Conservation (phyloP, 805 yeast genomes). For the Ogataea corticis region DNA sequence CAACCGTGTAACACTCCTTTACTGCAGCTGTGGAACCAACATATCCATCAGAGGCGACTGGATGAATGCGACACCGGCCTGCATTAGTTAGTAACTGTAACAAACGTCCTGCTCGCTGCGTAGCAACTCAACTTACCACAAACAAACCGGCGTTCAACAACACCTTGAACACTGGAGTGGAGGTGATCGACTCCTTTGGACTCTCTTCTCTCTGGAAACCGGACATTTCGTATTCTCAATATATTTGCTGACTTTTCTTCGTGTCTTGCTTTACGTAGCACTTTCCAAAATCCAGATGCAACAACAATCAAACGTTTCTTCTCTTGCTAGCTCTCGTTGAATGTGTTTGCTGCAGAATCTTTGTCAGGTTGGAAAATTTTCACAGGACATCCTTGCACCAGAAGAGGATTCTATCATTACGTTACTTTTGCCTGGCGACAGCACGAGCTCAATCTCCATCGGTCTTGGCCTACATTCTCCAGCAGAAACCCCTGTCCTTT, state of each 20-base stretch:
- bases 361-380: slow-evolving; percentile 1
- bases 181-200: slow-evolving; percentile 49
- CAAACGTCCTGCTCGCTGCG: not conserved
- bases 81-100: slow-evolving; percentile 12
- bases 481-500: too few relatives aligned
- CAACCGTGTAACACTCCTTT: slow-evolving; percentile 5
- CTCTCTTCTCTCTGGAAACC: slow-evolving; percentile 31
- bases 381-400: slow-evolving; percentile 5
- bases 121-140: slow-evolving; percentile 36
- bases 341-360: not conserved
- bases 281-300: too few relatives aligned
- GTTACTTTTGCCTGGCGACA: too few relatives aligned
- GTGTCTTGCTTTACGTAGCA: not conserved
- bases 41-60: slow-evolving; percentile 80
- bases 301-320: too few relatives aligned
- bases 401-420: not conserved
- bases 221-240: slow-evolving; percentile 27
- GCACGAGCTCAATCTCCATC: too few relatives aligned
- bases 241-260: not conserved
- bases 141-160: slow-evolving; percentile 64
- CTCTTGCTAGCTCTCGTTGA: too few relatives aligned
- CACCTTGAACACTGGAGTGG: slow-evolving; percentile 66
- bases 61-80: slow-evolving; percentile 72
- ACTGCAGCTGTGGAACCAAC: slow-evolving; percentile 67
- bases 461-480: too few relatives aligned